Evolutionary conservation across 73 alveolate species (phyloP).

Genomic region (Tetrahymena thermophila): DNA sequence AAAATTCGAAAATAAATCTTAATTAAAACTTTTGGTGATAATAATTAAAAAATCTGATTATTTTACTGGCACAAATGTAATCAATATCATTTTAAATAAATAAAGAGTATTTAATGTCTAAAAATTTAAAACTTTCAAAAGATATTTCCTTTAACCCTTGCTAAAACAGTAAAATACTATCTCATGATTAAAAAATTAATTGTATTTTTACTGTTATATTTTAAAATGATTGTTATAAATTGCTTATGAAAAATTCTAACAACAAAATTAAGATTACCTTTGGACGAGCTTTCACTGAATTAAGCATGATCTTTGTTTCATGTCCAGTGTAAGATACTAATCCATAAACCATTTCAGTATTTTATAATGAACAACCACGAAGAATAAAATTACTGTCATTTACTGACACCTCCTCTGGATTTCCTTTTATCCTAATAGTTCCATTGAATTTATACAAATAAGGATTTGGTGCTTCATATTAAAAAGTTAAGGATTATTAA

Average conservation of each 20-base stretch:
- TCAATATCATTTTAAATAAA: too few relatives aligned
- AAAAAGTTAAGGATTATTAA: background rate
- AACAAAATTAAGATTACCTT: background rate
- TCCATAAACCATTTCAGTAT: constrained; percentile 83
- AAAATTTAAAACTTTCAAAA: too few relatives aligned
- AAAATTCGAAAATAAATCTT: too few relatives aligned
- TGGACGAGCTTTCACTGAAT: constrained; percentile 32
- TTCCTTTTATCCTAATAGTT: background rate
- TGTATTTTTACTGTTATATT: background rate
- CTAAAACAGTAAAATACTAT: too few relatives aligned
- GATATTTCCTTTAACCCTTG: too few relatives aligned
- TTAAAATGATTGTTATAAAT: background rate
- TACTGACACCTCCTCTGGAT: background rate
- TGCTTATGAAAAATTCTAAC: background rate
- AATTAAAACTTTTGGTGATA: too few relatives aligned
- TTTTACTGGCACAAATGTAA: too few relatives aligned
- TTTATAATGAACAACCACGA: constrained; percentile 79
- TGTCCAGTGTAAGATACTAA: constrained; percentile 85
- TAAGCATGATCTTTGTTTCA: constrained; percentile 85
- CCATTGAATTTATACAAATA: constrained; percentile 41
- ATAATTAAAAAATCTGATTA: too few relatives aligned
- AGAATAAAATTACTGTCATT: constrained; percentile 19
- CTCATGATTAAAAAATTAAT: too few relatives aligned
- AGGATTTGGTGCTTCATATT: constrained; percentile 37
- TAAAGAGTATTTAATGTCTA: too few relatives aligned